Evolutionary conservation across 306 rosid species (phyloP).

Genomic region (Gillenia trifoliata): DNA sequence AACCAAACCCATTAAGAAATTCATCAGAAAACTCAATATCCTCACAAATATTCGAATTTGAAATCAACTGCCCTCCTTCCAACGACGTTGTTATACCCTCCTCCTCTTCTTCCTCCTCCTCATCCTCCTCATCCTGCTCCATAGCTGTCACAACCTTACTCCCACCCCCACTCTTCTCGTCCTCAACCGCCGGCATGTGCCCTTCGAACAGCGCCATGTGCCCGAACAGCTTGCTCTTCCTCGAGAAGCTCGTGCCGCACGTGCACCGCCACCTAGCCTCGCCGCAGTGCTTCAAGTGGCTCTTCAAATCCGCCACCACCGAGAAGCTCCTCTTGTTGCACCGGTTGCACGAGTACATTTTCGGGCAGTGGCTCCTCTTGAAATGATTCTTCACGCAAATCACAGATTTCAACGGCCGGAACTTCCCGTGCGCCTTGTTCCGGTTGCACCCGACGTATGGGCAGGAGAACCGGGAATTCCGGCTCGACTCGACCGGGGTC

Average conservation of each 20-base stretch:
- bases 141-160: neutral
- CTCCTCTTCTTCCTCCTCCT: neutral
- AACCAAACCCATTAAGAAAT: slow-evolving; percentile 44
- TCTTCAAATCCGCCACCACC: slow-evolving; percentile 73
- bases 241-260: slow-evolving; percentile 81
- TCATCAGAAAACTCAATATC: slow-evolving; percentile 36
- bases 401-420: slow-evolving; percentile 63
- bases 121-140: slow-evolving; percentile 28
- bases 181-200: slow-evolving; percentile 72
- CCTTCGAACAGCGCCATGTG: slow-evolving; percentile 80
- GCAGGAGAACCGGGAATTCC: slow-evolving; percentile 52
- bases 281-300: slow-evolving; percentile 67
- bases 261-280: slow-evolving; percentile 66
- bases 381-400: slow-evolving; percentile 81
- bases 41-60: neutral
- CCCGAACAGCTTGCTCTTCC: slow-evolving; percentile 78
- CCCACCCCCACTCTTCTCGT: slow-evolving; percentile 32
- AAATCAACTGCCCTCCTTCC: neutral
- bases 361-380: slow-evolving; percentile 91
- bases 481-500: neutral
- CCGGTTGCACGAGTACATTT: slow-evolving; percentile 64
- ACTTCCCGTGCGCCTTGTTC: slow-evolving; percentile 51
- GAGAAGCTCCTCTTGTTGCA: slow-evolving; percentile 77
- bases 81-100: neutral
- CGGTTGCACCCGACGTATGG: slow-evolving; percentile 70